Base-by-base conservation (phyloP, 768 basidiomycete species). In the Auricularia heimuer region DNA sequence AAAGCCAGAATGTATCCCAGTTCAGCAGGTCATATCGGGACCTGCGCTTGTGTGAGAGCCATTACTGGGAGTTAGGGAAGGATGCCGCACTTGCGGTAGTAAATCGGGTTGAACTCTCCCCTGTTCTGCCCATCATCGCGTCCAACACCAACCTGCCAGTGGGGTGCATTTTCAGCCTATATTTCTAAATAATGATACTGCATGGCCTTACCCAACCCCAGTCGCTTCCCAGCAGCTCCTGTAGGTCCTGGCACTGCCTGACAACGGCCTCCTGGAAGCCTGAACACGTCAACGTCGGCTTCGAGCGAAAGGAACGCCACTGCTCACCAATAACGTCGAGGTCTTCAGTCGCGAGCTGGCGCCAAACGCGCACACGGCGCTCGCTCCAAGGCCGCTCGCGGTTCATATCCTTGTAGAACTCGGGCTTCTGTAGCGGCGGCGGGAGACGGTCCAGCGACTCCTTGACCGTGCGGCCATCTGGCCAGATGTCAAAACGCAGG, bases 21-120 rank as follows among this genome's bases (percentile, higher is more conserved):
- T 72, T 70, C 21, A 79, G 67, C 4, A 81, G 73, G 8, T 71
- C 72, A 51, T 82, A 69, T 42, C 74, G 73, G 1, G 74, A 79
- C 39, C 39, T 42, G 39, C 29, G 39, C 7, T 7, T 7, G 2
- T 7, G 39, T 42, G 39, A 42, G 39, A 14, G 4, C 12, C 39
- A 14, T 7, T 14, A 14, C 12, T 42, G 39, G 8, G 39, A 42
- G 39, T 42, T 7, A 14, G 39, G 8, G 39, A 42, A 7, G 39
- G 39, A 42, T 42, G 39, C 7, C 39, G 39, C 39, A 42, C 79
- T 75, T 80, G 66, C 83, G 80, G 75, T 78, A 88, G 71, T 85
- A 87, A 65, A 87, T 81, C 0, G 86, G 84, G 68, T 79, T 80
- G 71, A 83, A 86, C 71, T 88, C 86, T 37, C 86, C 86, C 0